A percentile compares a stretch with the other conserved stretches of the same genome.
phyloP scores from a whole-genome alignment of 805 yeast species.

The Sugiyamaella mastotermitis region DNA sequence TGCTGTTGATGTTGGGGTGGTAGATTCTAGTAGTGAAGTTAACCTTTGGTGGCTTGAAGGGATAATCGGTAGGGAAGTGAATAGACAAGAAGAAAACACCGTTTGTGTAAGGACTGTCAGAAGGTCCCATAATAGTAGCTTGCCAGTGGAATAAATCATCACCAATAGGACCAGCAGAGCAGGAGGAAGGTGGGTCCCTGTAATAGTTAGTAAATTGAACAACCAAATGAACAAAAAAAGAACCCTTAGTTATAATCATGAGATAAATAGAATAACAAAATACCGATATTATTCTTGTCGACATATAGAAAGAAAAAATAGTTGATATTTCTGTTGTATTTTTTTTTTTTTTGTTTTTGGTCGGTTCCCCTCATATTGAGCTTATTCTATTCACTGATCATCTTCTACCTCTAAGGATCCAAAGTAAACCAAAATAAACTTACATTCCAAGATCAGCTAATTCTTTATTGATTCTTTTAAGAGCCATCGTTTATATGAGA shows the following conservation, averaged over 20 bases:
- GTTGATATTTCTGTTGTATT: too few species aligned
- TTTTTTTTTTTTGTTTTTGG: too few species aligned
- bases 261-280: too few species aligned
- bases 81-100: slow-evolving; percentile 95
- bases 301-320: too few species aligned
- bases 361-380: too few species aligned
- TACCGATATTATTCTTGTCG: too few species aligned
- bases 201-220: slow-evolving; percentile 1
- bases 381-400: too few species aligned
- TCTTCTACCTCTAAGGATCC: too few species aligned
- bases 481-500: slow-evolving; percentile 58
- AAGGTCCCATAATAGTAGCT: slow-evolving; percentile 98
- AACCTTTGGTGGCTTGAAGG: slow-evolving; percentile 96
- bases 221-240: background rate
- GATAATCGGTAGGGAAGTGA: slow-evolving; percentile 98
- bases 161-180: slow-evolving; percentile 98
- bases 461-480: slow-evolving; percentile 94
- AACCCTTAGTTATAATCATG: too few species aligned
- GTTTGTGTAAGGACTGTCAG: slow-evolving; percentile 81
- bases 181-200: slow-evolving; percentile 97
- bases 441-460: slow-evolving; percentile 90
- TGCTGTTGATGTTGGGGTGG: slow-evolving; percentile 94
- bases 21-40: slow-evolving; percentile 91
- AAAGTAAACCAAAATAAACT: too few species aligned
- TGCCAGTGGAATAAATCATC: slow-evolving; percentile 99